Evolutionary conservation across 176 grass and related monocot species (phyloP).

Genomic region (Areca catechu): DNA sequence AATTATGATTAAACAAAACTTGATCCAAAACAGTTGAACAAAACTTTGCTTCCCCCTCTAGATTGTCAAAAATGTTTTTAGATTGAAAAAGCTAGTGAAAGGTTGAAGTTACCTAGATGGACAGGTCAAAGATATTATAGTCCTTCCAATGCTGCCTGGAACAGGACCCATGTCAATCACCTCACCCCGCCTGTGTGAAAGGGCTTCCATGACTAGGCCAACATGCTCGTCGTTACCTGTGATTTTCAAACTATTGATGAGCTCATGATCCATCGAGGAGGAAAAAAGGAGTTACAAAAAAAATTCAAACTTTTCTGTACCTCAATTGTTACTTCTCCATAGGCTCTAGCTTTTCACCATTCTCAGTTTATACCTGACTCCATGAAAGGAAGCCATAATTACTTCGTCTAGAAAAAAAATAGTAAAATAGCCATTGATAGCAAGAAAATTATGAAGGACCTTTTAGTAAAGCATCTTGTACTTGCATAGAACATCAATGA

Average conservation of each 20-base stretch:
- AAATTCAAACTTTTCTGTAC: conserved; percentile 31
- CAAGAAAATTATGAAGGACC: no score
- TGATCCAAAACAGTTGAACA: no score
- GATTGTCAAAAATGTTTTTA: conserved; percentile 4
- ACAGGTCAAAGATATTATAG: conserved; percentile 75
- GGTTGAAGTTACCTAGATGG: conserved; percentile 54
- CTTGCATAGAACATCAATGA: no score
- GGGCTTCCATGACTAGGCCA: conserved; percentile 83
- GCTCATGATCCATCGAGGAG: conserved; percentile 15
- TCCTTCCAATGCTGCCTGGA: conserved; percentile 65
- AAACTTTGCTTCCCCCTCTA: no score
- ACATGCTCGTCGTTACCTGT: conserved; percentile 97
- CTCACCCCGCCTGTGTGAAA: conserved; percentile 82
- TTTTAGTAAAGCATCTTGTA: no score
- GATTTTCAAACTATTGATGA: conserved; percentile 23
- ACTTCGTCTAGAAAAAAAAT: neutral
- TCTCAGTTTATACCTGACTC: conserved; percentile 77
- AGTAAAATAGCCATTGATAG: neutral
- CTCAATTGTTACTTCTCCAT: conserved; percentile 99
- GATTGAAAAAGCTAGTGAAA: neutral
- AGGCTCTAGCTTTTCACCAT: conserved; percentile 63
- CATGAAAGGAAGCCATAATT: conserved; percentile 14
- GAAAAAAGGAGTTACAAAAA: conserved; percentile 13
- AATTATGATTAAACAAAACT: neutral
- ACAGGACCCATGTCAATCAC: conserved; percentile 95